Percentiles rank a stretch among this genome's conserved stretches.
Evolutionary conservation across 257 asterid species (phyloP).

Genomic region (Nicotiana tomentosiformis): DNA sequence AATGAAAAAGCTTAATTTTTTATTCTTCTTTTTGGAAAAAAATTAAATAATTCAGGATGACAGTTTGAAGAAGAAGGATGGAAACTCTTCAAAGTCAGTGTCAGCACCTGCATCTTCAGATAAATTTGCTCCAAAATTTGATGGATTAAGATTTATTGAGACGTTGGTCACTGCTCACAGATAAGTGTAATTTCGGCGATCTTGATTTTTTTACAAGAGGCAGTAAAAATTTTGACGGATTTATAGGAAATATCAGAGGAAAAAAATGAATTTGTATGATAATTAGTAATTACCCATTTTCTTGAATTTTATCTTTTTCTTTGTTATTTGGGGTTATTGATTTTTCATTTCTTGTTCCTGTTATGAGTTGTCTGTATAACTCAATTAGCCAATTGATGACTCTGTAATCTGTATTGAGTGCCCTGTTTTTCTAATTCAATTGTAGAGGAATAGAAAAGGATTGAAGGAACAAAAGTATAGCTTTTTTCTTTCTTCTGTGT

Average conservation of each 20-base stretch:
- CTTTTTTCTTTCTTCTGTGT: background rate
- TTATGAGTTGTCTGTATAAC: background rate
- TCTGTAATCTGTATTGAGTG: background rate
- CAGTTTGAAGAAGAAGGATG: background rate
- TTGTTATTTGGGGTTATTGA: background rate
- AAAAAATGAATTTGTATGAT: background rate
- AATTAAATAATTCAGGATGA: background rate
- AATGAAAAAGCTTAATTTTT: background rate
- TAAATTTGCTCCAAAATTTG: slow-evolving; percentile 20
- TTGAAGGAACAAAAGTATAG: background rate
- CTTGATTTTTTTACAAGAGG: too few species aligned
- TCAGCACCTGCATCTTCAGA: slow-evolving; percentile 1
- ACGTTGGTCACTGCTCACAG: slow-evolving; percentile 17
- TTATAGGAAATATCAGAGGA: background rate
- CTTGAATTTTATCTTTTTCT: background rate
- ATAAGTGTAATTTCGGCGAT: background rate
- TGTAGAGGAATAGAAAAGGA: background rate
- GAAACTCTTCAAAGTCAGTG: background rate
- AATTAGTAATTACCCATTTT: background rate
- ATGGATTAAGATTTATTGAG: slow-evolving; percentile 20
- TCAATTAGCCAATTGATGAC: background rate
- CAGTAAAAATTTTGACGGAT: background rate
- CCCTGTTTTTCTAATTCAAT: background rate
- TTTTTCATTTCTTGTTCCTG: background rate
- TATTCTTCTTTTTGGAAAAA: background rate